phyloP scores from a whole-genome alignment of 148 eudicot genomes.

The Camellia lanceoleosa region DNA sequence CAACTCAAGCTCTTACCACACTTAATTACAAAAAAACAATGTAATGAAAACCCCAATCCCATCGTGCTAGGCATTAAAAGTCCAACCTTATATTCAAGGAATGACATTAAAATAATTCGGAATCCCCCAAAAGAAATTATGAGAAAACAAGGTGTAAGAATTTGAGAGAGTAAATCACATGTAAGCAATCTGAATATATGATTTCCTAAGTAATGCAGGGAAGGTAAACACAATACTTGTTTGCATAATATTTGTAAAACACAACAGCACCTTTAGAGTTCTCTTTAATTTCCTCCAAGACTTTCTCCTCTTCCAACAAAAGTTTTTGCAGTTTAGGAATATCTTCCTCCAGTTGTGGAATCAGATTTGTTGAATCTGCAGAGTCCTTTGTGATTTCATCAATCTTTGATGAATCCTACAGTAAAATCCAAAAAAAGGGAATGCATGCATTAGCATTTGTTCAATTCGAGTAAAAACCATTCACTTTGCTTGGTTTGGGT shows the following conservation, averaged over 20 bases:
- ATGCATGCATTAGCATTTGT: conserved; percentile 2
- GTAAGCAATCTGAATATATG: neutral
- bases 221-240: neutral
- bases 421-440: conserved; percentile 18
- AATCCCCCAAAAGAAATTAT: neutral
- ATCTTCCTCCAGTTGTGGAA: conserved; percentile 76
- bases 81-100: neutral
- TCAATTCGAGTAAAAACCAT: neutral
- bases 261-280: conserved; percentile 59
- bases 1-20: neutral
- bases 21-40: neutral
- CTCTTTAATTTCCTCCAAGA: conserved; percentile 74
- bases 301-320: conserved; percentile 70
- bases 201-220: neutral
- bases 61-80: neutral
- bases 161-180: neutral
- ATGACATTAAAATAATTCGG: neutral
- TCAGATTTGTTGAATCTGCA: conserved; percentile 58
- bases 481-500: too few species aligned
- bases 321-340: conserved; percentile 67
- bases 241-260: neutral
- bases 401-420: conserved; percentile 71
- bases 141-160: neutral
- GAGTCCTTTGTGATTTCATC: conserved; percentile 50
- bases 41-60: neutral